phyloP scores from a whole-genome alignment of 805 yeast genomes.

The Yarrowia porcina region DNA sequence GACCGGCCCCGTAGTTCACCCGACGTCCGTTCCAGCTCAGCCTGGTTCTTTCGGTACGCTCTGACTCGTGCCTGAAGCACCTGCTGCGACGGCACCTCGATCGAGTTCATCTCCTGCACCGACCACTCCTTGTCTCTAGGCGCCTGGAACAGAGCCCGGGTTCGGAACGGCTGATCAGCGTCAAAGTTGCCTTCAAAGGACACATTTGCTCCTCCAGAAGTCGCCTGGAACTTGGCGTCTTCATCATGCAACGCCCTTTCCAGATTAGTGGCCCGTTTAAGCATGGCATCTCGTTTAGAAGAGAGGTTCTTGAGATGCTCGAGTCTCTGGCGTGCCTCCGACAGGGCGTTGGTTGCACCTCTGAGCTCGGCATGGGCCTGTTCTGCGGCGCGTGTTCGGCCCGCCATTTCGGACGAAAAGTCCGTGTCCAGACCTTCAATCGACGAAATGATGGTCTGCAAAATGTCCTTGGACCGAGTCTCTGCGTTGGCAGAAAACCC shows the following conservation, averaged over 20 bases:
- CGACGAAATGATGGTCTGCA: slow-evolving; percentile 51
- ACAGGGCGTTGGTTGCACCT: slow-evolving; percentile 52
- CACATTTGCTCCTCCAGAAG: slow-evolving; percentile 15
- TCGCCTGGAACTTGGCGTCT: slow-evolving; percentile 49
- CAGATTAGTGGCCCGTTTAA: slow-evolving; percentile 55
- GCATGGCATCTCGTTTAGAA: slow-evolving; percentile 46
- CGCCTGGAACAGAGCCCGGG: slow-evolving; percentile 46
- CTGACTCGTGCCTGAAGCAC: slow-evolving; percentile 71
- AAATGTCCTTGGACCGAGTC: slow-evolving; percentile 42
- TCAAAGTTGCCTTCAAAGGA: slow-evolving; percentile 57
- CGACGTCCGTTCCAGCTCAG: slow-evolving; percentile 51
- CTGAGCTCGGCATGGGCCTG: slow-evolving; percentile 55
- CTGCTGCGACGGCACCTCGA: slow-evolving; percentile 46
- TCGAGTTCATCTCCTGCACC: not conserved
- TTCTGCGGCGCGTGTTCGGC: slow-evolving; percentile 52
- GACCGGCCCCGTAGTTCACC: slow-evolving; percentile 52
- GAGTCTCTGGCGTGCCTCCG: slow-evolving; percentile 47
- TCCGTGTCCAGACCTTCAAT: slow-evolving; percentile 53
- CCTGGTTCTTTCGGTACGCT: slow-evolving; percentile 74
- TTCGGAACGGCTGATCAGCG: slow-evolving; percentile 89
- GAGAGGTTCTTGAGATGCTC: slow-evolving; percentile 50
- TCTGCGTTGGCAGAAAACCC: slow-evolving; percentile 26
- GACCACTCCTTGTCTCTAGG: slow-evolving; percentile 20
- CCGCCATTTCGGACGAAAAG: slow-evolving; percentile 54
- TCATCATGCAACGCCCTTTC: slow-evolving; percentile 64